A percentile compares a stretch with the other conserved stretches of the same genome.
phyloP scores from a whole-genome alignment of 768 basidiomycete species.

The Tylopilus cervinicoccineus region DNA sequence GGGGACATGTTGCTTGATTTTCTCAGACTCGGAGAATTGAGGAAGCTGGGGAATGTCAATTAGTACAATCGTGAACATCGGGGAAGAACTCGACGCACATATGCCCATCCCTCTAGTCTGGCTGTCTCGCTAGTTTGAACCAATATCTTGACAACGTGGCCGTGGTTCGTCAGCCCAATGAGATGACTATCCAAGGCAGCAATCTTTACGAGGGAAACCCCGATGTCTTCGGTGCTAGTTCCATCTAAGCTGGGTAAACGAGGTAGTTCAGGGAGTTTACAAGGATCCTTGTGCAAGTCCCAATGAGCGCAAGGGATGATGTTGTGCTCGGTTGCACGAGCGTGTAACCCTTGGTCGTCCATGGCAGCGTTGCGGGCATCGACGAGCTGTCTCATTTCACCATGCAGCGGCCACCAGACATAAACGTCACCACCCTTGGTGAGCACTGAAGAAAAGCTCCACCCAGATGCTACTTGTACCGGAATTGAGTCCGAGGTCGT shows the following conservation, averaged over 20 bases:
- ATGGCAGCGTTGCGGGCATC: slow-evolving; percentile 40
- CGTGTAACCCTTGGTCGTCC: slow-evolving; percentile 38
- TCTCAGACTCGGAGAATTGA: slow-evolving; percentile 61
- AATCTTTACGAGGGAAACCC: slow-evolving; percentile 65
- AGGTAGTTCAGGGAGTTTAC: slow-evolving; percentile 57
- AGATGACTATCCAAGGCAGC: slow-evolving; percentile 73
- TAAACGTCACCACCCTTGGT: slow-evolving; percentile 68
- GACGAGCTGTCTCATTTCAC: slow-evolving; percentile 37
- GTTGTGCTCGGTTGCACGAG: slow-evolving; percentile 31
- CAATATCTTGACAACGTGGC: slow-evolving; percentile 68
- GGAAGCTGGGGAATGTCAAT: slow-evolving; percentile 50
- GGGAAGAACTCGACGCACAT: slow-evolving; percentile 45
- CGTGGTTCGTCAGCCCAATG: slow-evolving; percentile 75
- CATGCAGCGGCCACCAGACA: slow-evolving; percentile 68
- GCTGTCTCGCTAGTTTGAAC: slow-evolving; percentile 40
- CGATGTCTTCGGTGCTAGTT: slow-evolving; percentile 21
- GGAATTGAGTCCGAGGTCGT: slow-evolving; percentile 46
- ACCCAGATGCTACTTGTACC: slow-evolving; percentile 73
- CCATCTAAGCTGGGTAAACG: slow-evolving; percentile 48
- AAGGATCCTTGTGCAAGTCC: slow-evolving; percentile 52
- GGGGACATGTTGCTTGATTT: slow-evolving; percentile 41
- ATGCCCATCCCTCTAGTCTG: slow-evolving; percentile 57
- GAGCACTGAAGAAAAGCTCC: slow-evolving; percentile 73
- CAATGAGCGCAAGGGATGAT: slow-evolving; percentile 60
- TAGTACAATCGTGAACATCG: background rate